Base-by-base conservation (phyloP, 192 early-diverging fungal species). In the Phycomyces nitens region DNA sequence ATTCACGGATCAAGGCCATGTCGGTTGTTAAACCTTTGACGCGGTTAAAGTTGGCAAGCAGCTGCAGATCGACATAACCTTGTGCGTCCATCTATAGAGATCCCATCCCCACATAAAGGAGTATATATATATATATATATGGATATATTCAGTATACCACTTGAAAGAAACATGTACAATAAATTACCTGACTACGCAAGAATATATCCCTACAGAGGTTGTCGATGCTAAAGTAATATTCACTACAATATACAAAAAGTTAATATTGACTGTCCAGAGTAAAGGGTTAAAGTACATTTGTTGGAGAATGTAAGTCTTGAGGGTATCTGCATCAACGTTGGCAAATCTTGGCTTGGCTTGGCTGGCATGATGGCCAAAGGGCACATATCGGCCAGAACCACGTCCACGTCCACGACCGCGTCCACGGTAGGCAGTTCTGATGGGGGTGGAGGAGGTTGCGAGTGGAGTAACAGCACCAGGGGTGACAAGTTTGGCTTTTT, bases 191-290 rank as follows among this genome's bases (percentile, higher is more conserved):
- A 41, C 61, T 80, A 50, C 97, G 88, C 79, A 99, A 93, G 75
- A 83, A 99, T 18, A 98, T 82, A 73, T 99, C 97, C 56, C 90
- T 92, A 87, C 93, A 94, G 56, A 99, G 80, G 66, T 99, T 99
- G 43, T 98, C 95, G 49, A 97, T 85, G 53, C 92, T 94, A 68
- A 98, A 98, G 80, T 99, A 99, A 77, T 94, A 99, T 72, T 99
- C 89, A 63, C 87, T 91, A 66, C 18, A 49, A 40, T 60, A 71
- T 58, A 63, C 3, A 60, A 40, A 21, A 57, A 52, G 55, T 12
- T 47, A n/a, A 14, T 47, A n/a, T 18, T 47, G n/a, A n/a, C n/a
- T n/a, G n/a, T n/a, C n/a, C n/a, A n/a, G n/a, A n/a, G n/a, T n/a
- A n/a, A n/a, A n/a, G n/a, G n/a, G n/a, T 47, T 47, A 7, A 66